Percentiles rank a stretch among this genome's conserved stretches.
Evolutionary conservation across 2,329 filamentous ascomycete species (phyloP).

Genomic region (Aspergillus luchuensis): DNA sequence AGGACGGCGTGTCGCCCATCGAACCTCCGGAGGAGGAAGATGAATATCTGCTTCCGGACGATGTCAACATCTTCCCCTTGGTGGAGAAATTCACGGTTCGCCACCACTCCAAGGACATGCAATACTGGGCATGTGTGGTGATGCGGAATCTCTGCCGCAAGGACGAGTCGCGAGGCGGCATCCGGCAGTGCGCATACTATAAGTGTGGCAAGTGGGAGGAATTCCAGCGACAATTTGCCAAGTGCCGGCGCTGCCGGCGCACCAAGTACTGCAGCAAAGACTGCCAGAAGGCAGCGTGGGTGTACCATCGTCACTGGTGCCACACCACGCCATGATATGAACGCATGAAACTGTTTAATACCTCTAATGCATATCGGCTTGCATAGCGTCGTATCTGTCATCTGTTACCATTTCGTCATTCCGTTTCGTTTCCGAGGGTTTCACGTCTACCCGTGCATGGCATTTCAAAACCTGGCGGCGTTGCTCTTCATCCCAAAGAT

Average conservation of each 20-base stretch:
- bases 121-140: conserved; percentile 98
- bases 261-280: conserved; percentile 99
- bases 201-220: conserved; percentile 99
- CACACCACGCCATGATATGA: conserved; percentile 47
- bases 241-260: conserved; percentile 90
- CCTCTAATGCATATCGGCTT: conserved; percentile 38
- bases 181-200: conserved; percentile 96
- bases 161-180: conserved; percentile 90
- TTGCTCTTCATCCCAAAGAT: conserved; percentile 41
- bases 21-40: conserved; percentile 64
- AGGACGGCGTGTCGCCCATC: conserved; percentile 60
- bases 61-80: conserved; percentile 97
- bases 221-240: conserved; percentile 93
- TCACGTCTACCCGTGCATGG: conserved; percentile 37
- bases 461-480: conserved; percentile 41
- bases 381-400: conserved; percentile 41
- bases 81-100: conserved; percentile 98
- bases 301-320: conserved; percentile 98
- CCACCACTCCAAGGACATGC: conserved; percentile 95
- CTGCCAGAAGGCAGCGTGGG: conserved; percentile 98
- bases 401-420: conserved; percentile 24
- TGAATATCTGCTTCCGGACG: conserved; percentile 88
- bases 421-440: conserved; percentile 31
- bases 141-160: conserved; percentile 99
- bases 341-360: conserved; percentile 31